phyloP scores from a whole-genome alignment of 768 basidiomycete species.

The Trichaptum fuscoviolaceum region DNA sequence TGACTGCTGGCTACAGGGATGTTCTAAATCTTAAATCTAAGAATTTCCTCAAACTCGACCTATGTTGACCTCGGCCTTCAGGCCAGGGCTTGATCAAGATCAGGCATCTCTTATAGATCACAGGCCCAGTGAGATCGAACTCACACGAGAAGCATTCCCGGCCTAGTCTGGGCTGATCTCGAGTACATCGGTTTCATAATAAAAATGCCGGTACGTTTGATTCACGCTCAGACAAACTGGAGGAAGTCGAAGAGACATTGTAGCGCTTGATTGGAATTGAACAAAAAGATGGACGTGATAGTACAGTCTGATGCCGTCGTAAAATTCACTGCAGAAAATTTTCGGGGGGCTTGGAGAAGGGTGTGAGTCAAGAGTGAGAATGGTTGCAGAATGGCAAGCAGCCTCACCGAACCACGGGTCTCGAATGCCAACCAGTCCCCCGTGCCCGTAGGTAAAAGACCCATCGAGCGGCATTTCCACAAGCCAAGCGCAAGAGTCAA shows the following conservation, averaged over 20 bases:
- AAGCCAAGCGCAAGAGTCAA: slow-evolving; percentile 78
- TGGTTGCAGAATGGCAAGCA: not conserved
- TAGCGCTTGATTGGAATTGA: not conserved
- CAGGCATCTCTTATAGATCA: no score
- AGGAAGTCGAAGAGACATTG: not conserved
- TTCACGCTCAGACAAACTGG: no score
- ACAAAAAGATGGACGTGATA: not conserved
- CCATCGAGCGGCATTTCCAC: slow-evolving; percentile 94
- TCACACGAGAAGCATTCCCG: no score
- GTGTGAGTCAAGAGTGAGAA: not conserved
- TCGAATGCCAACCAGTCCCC: slow-evolving; percentile 97
- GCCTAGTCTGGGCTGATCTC: no score
- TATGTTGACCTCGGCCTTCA: no score
- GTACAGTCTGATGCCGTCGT: not conserved
- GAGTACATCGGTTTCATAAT: no score
- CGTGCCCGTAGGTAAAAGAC: slow-evolving; percentile 82
- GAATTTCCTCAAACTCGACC: no score
- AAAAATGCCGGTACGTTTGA: no score
- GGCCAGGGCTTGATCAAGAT: no score
- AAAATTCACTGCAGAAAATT: not conserved
- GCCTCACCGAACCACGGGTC: slow-evolving; percentile 60
- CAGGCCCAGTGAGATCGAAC: no score
- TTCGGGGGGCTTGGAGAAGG: not conserved
- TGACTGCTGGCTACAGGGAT: no score
- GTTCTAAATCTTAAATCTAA: no score